Evolutionary conservation across 2,329 filamentous ascomycete genomes (phyloP).

Genomic region (Venturia aucupariae): DNA sequence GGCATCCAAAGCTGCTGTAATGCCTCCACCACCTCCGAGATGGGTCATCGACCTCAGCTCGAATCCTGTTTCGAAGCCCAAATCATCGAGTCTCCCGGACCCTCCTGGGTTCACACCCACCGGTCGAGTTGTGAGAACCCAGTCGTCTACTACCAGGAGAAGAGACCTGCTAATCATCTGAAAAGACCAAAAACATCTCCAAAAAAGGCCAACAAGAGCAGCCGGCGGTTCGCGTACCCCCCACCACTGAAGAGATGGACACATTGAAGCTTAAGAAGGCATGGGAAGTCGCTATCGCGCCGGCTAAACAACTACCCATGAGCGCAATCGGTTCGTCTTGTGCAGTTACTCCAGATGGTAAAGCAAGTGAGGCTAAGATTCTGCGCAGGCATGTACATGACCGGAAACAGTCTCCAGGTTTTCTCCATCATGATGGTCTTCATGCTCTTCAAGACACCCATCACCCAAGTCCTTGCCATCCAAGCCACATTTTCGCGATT

Average conservation of each 20-base stretch:
- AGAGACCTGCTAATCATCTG: conserved; percentile 3
- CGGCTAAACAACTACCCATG: conserved; percentile 93
- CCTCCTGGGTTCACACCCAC: conserved; percentile 69
- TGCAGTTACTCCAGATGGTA: not conserved
- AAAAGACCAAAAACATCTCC: not conserved
- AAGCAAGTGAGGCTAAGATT: not conserved
- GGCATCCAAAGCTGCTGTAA: conserved; percentile 12
- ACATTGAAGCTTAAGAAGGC: conserved; percentile 96
- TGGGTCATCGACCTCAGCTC: conserved; percentile 78
- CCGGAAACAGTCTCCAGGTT: conserved; percentile 93
- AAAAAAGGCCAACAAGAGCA: conserved; percentile 25
- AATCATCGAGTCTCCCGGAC: conserved; percentile 63
- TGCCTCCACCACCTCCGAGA: conserved; percentile 49
- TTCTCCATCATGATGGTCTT: conserved; percentile 99
- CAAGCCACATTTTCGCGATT: conserved; percentile 86
- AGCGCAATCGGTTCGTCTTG: conserved; percentile 67
- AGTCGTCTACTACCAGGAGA: not conserved
- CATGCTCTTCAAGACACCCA: conserved; percentile 95
- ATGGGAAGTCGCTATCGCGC: conserved; percentile 91
- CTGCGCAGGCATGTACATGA: conserved; percentile 82
- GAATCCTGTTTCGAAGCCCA: conserved; percentile 56
- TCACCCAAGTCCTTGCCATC: conserved; percentile 73
- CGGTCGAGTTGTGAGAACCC: conserved; percentile 1
- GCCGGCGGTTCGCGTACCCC: conserved; percentile 50
- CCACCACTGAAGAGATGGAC: conserved; percentile 79